phyloP scores from a whole-genome alignment of 805 yeast species.

The Kuraishia borneana region DNA sequence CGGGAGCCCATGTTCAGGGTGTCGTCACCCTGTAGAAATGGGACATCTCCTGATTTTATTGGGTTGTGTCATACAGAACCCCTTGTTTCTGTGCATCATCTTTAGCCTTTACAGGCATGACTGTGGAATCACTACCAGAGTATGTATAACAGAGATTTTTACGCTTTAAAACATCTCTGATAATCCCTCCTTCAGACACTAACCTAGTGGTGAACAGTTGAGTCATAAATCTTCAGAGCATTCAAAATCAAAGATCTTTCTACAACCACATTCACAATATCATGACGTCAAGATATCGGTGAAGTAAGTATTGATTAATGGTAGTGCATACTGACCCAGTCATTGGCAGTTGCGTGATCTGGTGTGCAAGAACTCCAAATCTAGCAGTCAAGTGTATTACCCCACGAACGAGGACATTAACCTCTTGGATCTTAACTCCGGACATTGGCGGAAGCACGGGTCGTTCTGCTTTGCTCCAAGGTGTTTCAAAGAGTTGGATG shows the following conservation, averaged over 20 bases:
- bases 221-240: background rate
- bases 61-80: no score
- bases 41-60: no score
- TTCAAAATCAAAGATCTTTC: no score
- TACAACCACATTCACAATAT: conserved; percentile 11
- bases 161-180: background rate
- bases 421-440: conserved; percentile 25
- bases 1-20: no score
- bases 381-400: conserved; percentile 38
- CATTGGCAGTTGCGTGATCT: conserved; percentile 83
- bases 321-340: conserved; percentile 9
- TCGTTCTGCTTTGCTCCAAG: conserved; percentile 54
- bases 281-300: conserved; percentile 22
- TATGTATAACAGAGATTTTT: background rate
- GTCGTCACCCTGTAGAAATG: no score
- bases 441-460: conserved; percentile 13
- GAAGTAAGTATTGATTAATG: conserved; percentile 16
- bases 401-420: conserved; percentile 46
- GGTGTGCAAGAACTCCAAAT: conserved; percentile 35
- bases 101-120: background rate
- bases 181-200: background rate
- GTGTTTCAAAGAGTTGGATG: conserved; percentile 51
- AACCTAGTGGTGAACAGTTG: background rate
- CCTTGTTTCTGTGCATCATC: no score
- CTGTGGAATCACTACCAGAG: background rate